A percentile compares a stretch with the other conserved stretches of the same genome.
Evolutionary conservation across 176 grass and related monocot species (phyloP).

Genomic region (Paspalum notatum): DNA sequence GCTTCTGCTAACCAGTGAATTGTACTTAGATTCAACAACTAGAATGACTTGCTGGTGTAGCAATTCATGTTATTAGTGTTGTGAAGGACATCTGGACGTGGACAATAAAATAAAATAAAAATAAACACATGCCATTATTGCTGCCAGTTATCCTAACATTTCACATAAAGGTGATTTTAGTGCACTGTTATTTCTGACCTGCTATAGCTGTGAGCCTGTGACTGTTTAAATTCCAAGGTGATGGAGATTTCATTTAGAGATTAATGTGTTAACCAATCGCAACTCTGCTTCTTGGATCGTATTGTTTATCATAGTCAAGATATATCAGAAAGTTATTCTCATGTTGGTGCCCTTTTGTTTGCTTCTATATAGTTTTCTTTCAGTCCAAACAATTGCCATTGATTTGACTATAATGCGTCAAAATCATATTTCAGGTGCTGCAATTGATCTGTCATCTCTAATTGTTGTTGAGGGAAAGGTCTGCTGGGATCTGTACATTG

Average conservation of each 20-base stretch:
- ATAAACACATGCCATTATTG: not conserved
- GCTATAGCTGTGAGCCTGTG: not conserved
- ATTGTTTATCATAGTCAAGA: slow-evolving; percentile 17
- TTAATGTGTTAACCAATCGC: not conserved
- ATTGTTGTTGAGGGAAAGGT: slow-evolving; percentile 86
- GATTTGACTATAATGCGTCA: slow-evolving; percentile 19
- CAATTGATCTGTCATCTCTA: slow-evolving; percentile 82
- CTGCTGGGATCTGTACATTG: slow-evolving; percentile 88
- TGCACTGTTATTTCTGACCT: not conserved
- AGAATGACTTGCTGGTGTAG: not conserved
- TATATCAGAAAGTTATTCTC: not conserved
- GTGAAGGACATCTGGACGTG: not conserved
- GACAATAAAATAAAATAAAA: not conserved
- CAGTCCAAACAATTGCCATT: not conserved
- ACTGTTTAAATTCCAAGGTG: not conserved
- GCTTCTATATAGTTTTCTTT: slow-evolving; percentile 30
- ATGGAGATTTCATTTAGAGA: not conserved
- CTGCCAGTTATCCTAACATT: not conserved
- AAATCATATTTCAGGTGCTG: slow-evolving; percentile 69
- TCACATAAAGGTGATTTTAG: not conserved
- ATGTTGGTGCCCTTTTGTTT: not conserved
- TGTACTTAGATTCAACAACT: not conserved
- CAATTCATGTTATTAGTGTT: not conserved
- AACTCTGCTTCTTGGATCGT: not conserved
- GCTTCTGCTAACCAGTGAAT: slow-evolving; percentile 20